Evolutionary conservation across 495 filamentous ascomycete species (phyloP).

Genomic region (Penicillium flavigenum): DNA sequence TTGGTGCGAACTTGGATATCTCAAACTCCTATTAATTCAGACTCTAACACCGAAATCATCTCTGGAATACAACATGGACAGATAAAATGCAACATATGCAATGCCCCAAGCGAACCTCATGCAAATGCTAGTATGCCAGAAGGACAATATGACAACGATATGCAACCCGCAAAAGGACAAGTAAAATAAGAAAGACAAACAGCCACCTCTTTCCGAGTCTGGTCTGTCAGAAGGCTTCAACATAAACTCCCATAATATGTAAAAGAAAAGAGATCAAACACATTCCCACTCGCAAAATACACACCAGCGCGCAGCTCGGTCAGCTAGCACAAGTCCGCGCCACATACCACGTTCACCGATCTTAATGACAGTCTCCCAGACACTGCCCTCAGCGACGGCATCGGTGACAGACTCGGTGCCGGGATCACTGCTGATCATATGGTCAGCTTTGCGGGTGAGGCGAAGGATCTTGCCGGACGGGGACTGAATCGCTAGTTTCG

Average conservation of each 20-base stretch:
- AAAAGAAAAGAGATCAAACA: constrained; percentile 37
- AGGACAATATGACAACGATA: constrained; percentile 15
- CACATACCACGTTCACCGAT: constrained; percentile 87
- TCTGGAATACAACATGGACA: constrained; percentile 4
- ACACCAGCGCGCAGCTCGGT: constrained; percentile 95
- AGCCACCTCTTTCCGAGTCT: constrained; percentile 5
- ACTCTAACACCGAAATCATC: constrained; percentile 15
- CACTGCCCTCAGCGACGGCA: constrained; percentile 68
- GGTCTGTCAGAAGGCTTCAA: constrained; percentile 7
- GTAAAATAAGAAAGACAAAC: constrained; percentile 15
- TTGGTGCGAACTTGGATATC: constrained; percentile 5
- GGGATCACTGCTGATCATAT: constrained; percentile 50
- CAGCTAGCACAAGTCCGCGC: constrained; percentile 90
- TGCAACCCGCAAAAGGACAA: constrained; percentile 12
- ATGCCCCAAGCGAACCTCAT: constrained; percentile 28
- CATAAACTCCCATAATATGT: constrained; percentile 4
- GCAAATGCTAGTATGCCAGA: constrained; percentile 30
- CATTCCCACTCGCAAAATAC: constrained; percentile 97
- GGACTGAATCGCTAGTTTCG: constrained; percentile 92
- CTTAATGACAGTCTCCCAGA: constrained; percentile 99
- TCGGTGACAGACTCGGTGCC: constrained; percentile 47
- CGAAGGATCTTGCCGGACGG: constrained; percentile 94
- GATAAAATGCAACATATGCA: constrained; percentile 30
- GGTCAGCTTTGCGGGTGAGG: constrained; percentile 84
- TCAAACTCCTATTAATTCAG: constrained; percentile 12